Evolutionary conservation across 1,284 basidiomycete genomes (phyloP).

Genomic region (Omphalotus olearius): DNA sequence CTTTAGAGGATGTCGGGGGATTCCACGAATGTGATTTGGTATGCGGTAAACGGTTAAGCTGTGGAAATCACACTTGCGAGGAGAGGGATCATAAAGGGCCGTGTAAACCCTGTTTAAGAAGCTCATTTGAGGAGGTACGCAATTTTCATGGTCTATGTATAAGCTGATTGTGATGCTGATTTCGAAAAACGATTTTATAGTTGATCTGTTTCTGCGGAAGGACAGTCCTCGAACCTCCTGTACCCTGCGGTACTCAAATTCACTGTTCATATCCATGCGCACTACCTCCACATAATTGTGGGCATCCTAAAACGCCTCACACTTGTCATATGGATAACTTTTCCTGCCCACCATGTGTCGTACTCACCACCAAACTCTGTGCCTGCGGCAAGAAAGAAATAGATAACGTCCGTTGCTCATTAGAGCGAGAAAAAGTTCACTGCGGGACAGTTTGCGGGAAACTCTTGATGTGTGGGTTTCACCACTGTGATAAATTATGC

Average conservation of each 20-base stretch:
- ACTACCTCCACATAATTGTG: conserved; percentile 69
- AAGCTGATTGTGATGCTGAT: conserved; percentile 1
- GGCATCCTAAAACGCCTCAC: conserved; percentile 75
- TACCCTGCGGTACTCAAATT: conserved; percentile 75
- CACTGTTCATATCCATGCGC: conserved; percentile 77
- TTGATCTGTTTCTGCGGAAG: conserved; percentile 77
- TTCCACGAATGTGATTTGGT: conserved; percentile 79
- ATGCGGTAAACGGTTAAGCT: conserved; percentile 69
- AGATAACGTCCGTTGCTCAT: conserved; percentile 71
- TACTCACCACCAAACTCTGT: conserved; percentile 74
- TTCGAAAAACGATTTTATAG: conserved; percentile 30
- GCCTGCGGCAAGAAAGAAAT: conserved; percentile 85
- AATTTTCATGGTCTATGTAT: not conserved
- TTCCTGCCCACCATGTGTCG: conserved; percentile 81
- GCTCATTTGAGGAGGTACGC: conserved; percentile 84
- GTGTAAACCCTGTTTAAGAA: conserved; percentile 80
- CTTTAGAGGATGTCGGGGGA: conserved; percentile 35
- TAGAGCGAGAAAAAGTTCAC: conserved; percentile 67
- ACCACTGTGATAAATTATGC: conserved; percentile 77
- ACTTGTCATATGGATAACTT: conserved; percentile 68
- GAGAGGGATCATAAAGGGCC: conserved; percentile 76
- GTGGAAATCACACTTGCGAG: conserved; percentile 76
- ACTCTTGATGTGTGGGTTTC: conserved; percentile 79
- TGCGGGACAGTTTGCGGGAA: conserved; percentile 82
- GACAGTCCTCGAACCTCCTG: conserved; percentile 46